A percentile compares a stretch with the other conserved stretches of the same genome.
phyloP scores from a whole-genome alignment of 2,329 filamentous ascomycete species.

The Alternaria sp. region DNA sequence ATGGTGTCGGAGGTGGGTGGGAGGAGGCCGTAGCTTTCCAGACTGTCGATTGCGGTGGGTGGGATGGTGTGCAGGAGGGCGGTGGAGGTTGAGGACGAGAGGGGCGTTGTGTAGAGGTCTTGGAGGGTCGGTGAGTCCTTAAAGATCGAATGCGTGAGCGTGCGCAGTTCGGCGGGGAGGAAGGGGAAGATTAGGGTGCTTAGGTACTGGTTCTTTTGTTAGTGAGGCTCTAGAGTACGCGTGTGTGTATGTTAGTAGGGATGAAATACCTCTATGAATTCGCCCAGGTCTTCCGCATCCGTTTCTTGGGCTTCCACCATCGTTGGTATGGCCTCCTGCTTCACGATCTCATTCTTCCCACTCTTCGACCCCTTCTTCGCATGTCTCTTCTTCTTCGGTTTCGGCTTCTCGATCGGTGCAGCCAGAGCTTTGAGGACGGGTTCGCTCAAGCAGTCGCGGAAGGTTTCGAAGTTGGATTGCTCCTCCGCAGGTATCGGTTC shows the following conservation, averaged over 20 bases:
- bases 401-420: conserved; percentile 50
- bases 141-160: conserved; percentile 65
- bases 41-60: conserved; percentile 68
- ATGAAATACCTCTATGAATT: conserved; percentile 71
- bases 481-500: conserved; percentile 46
- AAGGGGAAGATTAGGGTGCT: conserved; percentile 70
- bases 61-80: conserved; percentile 60
- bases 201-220: conserved; percentile 62
- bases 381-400: conserved; percentile 52
- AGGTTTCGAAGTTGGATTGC: conserved; percentile 67
- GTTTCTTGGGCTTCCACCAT: conserved; percentile 12
- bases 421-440: conserved; percentile 69
- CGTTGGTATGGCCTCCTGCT: conserved; percentile 8
- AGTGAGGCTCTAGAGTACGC: neutral
- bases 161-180: conserved; percentile 67
- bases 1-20: conserved; percentile 46
- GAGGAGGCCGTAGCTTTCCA: conserved; percentile 71
- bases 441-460: conserved; percentile 76
- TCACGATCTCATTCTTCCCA: conserved; percentile 16
- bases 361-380: conserved; percentile 41
- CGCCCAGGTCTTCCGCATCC: conserved; percentile 72
- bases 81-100: conserved; percentile 60
- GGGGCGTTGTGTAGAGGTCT: conserved; percentile 63
- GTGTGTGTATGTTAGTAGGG: neutral
- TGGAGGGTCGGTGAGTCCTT: conserved; percentile 59